A percentile compares a stretch with the other conserved stretches of the same genome.
These are phyloP conservation scores for Hypoxylon sp. DNA, from an alignment of 2,329 filamentous ascomycete species.

Conservation along the genomic window DNA sequence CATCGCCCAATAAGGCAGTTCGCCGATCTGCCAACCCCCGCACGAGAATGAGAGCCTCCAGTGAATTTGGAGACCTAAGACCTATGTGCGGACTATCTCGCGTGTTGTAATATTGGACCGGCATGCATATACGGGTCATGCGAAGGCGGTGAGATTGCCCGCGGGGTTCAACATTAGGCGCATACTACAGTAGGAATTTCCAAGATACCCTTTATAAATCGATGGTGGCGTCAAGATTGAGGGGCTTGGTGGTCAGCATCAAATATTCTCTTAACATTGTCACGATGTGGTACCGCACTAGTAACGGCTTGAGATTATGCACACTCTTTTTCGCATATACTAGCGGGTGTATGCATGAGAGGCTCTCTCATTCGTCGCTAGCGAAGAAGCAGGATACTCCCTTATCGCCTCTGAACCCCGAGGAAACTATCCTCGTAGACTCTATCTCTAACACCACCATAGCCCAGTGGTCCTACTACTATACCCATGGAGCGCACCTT, in stretches of 20 bases:
- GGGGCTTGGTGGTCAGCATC: neutral
- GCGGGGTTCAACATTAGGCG: constrained; percentile 21
- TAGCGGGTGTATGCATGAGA: constrained; percentile 47
- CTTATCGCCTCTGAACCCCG: constrained; percentile 43
- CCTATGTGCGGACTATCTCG: neutral
- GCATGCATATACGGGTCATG: constrained; percentile 16
- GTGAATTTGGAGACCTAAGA: neutral
- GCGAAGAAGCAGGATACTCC: constrained; percentile 46
- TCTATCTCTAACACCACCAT: constrained; percentile 52
- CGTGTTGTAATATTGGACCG: constrained; percentile 11
- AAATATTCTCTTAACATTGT: neutral
- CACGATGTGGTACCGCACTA: constrained; percentile 24
- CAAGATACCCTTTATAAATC: constrained; percentile 4
- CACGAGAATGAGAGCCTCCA: constrained; percentile 1
- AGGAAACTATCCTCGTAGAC: constrained; percentile 51
- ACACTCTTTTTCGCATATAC: constrained; percentile 31
- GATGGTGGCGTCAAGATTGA: neutral
- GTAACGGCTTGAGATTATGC: constrained; percentile 12
- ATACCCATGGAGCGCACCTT: constrained; percentile 54
- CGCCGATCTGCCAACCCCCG: constrained; percentile 9
- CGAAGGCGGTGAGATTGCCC: constrained; percentile 5
- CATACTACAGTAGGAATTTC: neutral
- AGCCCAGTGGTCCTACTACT: constrained; percentile 55
- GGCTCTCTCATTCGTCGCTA: constrained; percentile 30
- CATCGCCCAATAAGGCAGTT: constrained; percentile 22